Conservation (phyloP, 2,329 filamentous ascomycete genomes). For the Talaromyces atroroseus region DNA sequence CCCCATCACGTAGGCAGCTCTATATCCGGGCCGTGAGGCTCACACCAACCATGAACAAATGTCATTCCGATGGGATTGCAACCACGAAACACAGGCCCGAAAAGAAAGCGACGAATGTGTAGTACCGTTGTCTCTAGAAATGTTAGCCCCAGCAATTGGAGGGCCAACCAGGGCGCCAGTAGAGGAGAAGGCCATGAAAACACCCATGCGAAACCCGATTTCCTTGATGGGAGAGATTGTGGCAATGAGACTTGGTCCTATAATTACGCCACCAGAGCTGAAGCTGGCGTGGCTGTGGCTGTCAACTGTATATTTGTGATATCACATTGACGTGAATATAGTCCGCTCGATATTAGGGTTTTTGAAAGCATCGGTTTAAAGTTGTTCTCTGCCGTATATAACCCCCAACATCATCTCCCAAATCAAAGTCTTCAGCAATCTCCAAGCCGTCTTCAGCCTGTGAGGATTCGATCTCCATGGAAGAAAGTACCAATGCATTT, state of each 20-base stretch:
- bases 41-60: not conserved
- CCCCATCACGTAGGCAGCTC: not conserved
- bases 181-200: slow-evolving; percentile 21
- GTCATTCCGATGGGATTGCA: slow-evolving; percentile 6
- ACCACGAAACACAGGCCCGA: slow-evolving; percentile 4
- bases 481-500: too few relatives aligned
- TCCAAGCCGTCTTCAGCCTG: too few relatives aligned
- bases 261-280: slow-evolving; percentile 24
- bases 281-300: slow-evolving; percentile 17
- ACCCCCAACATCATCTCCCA: too few relatives aligned
- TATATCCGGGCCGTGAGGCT: not conserved
- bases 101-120: slow-evolving; percentile 5
- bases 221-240: slow-evolving; percentile 27
- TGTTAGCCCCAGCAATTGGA: slow-evolving; percentile 23
- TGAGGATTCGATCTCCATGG: too few relatives aligned
- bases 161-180: slow-evolving; percentile 20
- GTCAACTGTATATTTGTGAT: too few relatives aligned
- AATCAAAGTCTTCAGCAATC: too few relatives aligned
- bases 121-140: slow-evolving; percentile 1
- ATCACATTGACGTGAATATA: too few relatives aligned
- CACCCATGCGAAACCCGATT: slow-evolving; percentile 23
- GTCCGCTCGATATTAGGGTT: too few relatives aligned
- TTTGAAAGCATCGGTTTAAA: too few relatives aligned
- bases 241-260: slow-evolving; percentile 27
- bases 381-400: too few relatives aligned